phyloP scores from a whole-genome alignment of 2,329 filamentous ascomycete species.

The Colletotrichum chlorophyti region DNA sequence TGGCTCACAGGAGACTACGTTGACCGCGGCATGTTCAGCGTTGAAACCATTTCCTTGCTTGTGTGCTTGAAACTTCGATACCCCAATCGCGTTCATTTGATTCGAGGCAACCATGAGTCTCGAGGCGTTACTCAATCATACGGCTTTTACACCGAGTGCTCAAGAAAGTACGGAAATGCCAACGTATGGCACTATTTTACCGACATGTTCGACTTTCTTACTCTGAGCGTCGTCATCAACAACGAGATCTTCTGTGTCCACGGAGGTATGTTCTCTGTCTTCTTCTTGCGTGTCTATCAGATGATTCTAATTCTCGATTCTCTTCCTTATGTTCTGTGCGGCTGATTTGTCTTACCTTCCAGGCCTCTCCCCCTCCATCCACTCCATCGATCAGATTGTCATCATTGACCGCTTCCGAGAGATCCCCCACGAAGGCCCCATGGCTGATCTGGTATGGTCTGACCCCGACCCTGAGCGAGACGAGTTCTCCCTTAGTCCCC shows the following conservation, averaged over 20 bases:
- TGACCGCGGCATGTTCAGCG: slow-evolving; percentile 96
- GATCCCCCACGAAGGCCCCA: slow-evolving; percentile 97
- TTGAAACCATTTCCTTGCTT: slow-evolving; percentile 97
- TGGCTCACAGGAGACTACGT: slow-evolving; percentile 83
- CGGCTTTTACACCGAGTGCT: slow-evolving; percentile 98
- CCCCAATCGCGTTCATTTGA: slow-evolving; percentile 92
- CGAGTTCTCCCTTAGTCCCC: slow-evolving; percentile 92
- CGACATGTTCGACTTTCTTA: slow-evolving; percentile 99
- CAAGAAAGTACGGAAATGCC: slow-evolving; percentile 96
- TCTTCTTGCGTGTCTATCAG: no score
- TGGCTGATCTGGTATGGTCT: slow-evolving; percentile 99
- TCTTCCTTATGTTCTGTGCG: slow-evolving; percentile 51
- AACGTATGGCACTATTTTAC: slow-evolving; percentile 99
- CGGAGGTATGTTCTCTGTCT: slow-evolving; percentile 62
- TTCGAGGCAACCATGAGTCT: slow-evolving; percentile 97
- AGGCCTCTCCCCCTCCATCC: slow-evolving; percentile 88
- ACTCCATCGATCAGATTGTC: slow-evolving; percentile 99
- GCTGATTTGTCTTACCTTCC: not conserved
- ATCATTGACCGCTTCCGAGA: slow-evolving; percentile 99
- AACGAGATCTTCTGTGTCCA: slow-evolving; percentile 99
- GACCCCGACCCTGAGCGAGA: slow-evolving; percentile 97
- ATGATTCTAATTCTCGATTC: not conserved
- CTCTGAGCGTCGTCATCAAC: slow-evolving; percentile 95
- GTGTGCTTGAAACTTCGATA: slow-evolving; percentile 98
- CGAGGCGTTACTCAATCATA: slow-evolving; percentile 98